Percentiles rank a stretch among this genome's conserved stretches.
phyloP scores from a whole-genome alignment of 106 monocot species.

The Apostasia shenzhenica region DNA sequence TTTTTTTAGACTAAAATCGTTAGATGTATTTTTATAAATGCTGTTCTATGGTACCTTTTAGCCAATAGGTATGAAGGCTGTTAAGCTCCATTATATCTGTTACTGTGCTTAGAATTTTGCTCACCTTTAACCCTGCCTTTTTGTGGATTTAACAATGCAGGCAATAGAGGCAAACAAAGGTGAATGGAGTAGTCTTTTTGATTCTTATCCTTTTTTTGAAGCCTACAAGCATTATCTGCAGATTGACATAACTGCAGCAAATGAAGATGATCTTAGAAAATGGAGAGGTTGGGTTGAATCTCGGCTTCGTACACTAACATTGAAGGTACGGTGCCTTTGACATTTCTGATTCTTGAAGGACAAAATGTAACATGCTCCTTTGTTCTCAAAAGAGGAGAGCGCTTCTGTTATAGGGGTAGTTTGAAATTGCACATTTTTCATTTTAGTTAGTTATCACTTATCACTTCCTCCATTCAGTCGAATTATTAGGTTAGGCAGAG shows the following conservation, averaged over 20 bases:
- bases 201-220: slow-evolving; percentile 88
- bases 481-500: no score
- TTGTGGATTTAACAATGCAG: slow-evolving; percentile 21
- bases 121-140: neutral
- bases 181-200: slow-evolving; percentile 72
- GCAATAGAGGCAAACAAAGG: slow-evolving; percentile 65
- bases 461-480: no score
- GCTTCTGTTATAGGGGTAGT: neutral
- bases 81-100: no score
- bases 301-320: slow-evolving; percentile 71
- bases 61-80: no score
- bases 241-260: slow-evolving; percentile 75
- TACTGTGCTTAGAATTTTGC: neutral
- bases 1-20: no score
- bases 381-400: neutral
- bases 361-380: neutral
- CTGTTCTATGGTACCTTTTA: no score
- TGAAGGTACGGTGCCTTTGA: slow-evolving; percentile 44
- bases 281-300: slow-evolving; percentile 99
- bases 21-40: no score
- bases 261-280: slow-evolving; percentile 76
- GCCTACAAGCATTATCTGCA: slow-evolving; percentile 80
- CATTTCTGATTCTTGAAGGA: neutral
- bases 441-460: neutral
- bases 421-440: neutral